Percentiles rank a stretch among this genome's conserved stretches.
These are phyloP conservation scores for Sphagnum contortum DNA, from an alignment of 225 moss, liverwort and hornwort species.

Conservation along the genomic window DNA sequence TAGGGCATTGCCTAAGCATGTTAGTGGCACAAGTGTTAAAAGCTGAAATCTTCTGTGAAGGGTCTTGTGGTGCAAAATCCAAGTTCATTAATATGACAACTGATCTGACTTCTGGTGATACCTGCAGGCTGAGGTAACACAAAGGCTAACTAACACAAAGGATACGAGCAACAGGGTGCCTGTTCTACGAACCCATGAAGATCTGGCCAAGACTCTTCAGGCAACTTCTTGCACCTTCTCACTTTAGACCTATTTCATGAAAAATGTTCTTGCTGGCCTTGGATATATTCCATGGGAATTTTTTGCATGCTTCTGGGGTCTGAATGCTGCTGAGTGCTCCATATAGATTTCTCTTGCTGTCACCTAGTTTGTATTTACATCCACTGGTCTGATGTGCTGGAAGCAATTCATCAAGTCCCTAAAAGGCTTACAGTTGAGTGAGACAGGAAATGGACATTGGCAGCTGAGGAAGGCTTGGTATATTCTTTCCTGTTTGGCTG, in stretches of 20 bases:
- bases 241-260: neutral
- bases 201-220: slow-evolving; percentile 90
- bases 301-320: neutral
- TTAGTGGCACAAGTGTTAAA: too few relatives aligned
- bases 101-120: slow-evolving; percentile 1
- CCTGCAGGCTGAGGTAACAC: slow-evolving; percentile 84
- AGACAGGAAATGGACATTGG: too few relatives aligned
- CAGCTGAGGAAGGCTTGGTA: too few relatives aligned
- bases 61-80: too few relatives aligned
- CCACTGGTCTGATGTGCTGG: neutral
- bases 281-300: neutral
- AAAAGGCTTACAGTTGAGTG: too few relatives aligned
- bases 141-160: slow-evolving; percentile 75
- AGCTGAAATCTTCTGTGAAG: too few relatives aligned
- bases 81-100: neutral
- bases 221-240: slow-evolving; percentile 11
- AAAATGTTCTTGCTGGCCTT: neutral
- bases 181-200: slow-evolving; percentile 73
- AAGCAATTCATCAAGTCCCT: too few relatives aligned
- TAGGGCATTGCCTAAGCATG: too few relatives aligned
- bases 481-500: too few relatives aligned
- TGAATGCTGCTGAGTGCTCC: neutral
- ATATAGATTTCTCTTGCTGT: neutral
- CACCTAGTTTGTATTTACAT: neutral
- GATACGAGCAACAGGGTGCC: slow-evolving; percentile 46